These are phyloP conservation scores for Heliamphora exappendiculata DNA, from an alignment of 148 eudicot species.

Conservation along the genomic window DNA sequence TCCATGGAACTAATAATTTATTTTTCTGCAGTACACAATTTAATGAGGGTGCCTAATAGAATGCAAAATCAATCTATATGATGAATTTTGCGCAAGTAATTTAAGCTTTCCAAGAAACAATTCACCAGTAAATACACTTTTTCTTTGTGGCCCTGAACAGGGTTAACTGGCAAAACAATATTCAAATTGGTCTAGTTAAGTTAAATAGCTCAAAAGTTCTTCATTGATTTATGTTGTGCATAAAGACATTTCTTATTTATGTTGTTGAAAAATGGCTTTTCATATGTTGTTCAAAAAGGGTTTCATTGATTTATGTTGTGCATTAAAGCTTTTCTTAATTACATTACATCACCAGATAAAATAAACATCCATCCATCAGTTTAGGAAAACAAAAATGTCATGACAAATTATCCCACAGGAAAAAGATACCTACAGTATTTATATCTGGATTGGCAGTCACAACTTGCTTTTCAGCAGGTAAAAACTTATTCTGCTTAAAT, in stretches of 20 bases:
- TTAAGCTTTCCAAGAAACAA: not conserved
- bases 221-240: not conserved
- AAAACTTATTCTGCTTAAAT: constrained; percentile 91
- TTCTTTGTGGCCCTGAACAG: not conserved
- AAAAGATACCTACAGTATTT: constrained; percentile 51
- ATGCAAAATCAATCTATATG: no score
- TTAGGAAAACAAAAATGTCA: not conserved
- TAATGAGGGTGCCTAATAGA: no score
- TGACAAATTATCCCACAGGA: not conserved
- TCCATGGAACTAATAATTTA: no score
- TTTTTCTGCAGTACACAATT: no score
- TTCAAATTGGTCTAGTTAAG: not conserved
- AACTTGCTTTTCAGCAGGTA: constrained; percentile 88
- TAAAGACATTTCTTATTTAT: no score
- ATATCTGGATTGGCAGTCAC: constrained; percentile 93
- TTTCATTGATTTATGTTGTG: no score
- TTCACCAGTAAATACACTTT: not conserved
- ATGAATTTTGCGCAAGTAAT: no score
- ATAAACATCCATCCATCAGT: no score
- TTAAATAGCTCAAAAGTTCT: not conserved
- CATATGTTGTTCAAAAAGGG: no score
- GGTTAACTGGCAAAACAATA: not conserved
- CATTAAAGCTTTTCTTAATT: not conserved
- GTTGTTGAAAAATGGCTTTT: no score
- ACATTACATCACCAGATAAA: no score